phyloP scores from a whole-genome alignment of 2,329 filamentous ascomycete genomes.

The Colletotrichum shisoi region DNA sequence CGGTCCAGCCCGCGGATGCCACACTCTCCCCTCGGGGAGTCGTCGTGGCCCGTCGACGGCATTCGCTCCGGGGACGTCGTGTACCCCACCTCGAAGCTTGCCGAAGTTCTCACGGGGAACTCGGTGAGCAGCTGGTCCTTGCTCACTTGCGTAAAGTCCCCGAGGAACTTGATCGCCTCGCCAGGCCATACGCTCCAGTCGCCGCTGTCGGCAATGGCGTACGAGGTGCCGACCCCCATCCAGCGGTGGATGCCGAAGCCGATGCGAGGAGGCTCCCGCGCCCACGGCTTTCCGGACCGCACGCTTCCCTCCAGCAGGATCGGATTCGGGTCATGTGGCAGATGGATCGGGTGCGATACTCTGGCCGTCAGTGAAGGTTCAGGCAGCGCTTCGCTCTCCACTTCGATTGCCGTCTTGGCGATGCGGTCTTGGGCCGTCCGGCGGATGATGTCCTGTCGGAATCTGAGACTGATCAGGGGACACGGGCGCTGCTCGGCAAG shows the following conservation, averaged over 20 bases:
- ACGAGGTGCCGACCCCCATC: constrained; percentile 49
- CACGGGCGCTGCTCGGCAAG: constrained; percentile 51
- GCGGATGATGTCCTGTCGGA: constrained; percentile 52
- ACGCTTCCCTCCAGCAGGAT: constrained; percentile 51
- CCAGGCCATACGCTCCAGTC: constrained; percentile 48
- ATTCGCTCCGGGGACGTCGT: constrained; percentile 48
- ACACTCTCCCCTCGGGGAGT: constrained; percentile 46
- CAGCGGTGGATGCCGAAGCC: constrained; percentile 49
- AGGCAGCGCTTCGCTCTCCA: constrained; percentile 53
- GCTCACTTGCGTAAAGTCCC: constrained; percentile 47
- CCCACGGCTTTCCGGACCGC: constrained; percentile 41
- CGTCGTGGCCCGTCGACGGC: constrained; percentile 44
- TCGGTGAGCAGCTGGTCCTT: constrained; percentile 45
- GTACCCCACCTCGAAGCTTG: constrained; percentile 55
- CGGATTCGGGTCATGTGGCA: constrained; percentile 45
- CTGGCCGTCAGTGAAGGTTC: constrained; percentile 50
- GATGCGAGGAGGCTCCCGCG: constrained; percentile 43
- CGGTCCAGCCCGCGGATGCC: constrained; percentile 52
- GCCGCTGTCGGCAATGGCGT: constrained; percentile 54
- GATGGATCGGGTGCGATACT: constrained; percentile 47
- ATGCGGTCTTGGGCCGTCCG: constrained; percentile 24
- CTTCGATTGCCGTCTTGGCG: constrained; percentile 45
- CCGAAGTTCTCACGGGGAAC: constrained; percentile 45
- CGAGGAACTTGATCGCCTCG: constrained; percentile 47
- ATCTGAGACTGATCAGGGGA: constrained; percentile 49